Conservation (phyloP, 768 basidiomycete genomes). For the Pleurotus citrinopileatus region DNA sequence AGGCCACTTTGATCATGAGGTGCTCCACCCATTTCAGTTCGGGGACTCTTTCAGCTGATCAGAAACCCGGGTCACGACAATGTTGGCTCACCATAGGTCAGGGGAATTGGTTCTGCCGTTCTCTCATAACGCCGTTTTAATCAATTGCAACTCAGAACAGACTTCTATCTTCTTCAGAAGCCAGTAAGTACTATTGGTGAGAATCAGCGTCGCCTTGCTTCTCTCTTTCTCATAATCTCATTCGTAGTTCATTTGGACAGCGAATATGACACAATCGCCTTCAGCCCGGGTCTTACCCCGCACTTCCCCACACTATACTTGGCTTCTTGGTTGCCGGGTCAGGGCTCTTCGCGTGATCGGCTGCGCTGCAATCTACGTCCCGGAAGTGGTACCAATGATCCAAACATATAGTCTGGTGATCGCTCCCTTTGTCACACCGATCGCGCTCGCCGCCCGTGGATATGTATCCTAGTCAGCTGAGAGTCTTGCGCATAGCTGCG, state of each 20-base stretch:
- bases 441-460: neutral
- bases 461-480: neutral
- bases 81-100: neutral
- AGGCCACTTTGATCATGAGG: neutral
- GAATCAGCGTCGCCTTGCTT: neutral
- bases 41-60: conserved; percentile 9
- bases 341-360: neutral
- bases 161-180: neutral
- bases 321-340: conserved; percentile 6
- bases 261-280: neutral
- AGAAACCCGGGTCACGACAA: neutral
- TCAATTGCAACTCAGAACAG: neutral
- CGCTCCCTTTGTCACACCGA: neutral
- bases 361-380: conserved; percentile 9
- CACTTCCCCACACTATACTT: conserved; percentile 8
- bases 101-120: neutral
- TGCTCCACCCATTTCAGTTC: neutral
- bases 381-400: conserved; percentile 1
- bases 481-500: neutral
- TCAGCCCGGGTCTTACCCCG: conserved; percentile 4
- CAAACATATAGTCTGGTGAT: neutral
- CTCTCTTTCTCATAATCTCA: neutral
- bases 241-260: too few relatives aligned
- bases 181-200: neutral
- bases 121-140: neutral